Base-by-base conservation (phyloP, 1,139 yeast species). In the Diutina mesorugosa region DNA sequence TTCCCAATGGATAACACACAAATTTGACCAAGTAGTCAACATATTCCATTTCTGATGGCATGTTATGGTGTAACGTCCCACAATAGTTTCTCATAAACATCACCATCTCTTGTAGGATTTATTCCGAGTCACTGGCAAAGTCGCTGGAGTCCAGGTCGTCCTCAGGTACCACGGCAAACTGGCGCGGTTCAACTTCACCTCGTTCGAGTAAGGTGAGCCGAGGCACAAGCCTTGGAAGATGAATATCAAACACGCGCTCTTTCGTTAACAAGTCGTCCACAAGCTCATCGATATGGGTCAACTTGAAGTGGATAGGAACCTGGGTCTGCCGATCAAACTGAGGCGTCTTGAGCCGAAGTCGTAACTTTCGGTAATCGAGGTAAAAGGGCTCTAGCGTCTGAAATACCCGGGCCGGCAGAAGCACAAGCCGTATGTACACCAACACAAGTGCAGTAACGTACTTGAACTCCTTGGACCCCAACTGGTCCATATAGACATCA, bases 391-490 rank as follows among this genome's bases (percentile, higher is more conserved):
- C 53, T 9, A 50, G 21, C 10, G 32, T 8, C 12, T 59, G 58
- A 66, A 81, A 85, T 0, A 84, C 75, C 6, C 76, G 74, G 6
- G 66, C 72, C 4, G 81, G 69, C 4, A 73, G 64, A 60, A 68
- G 73, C 1, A 78, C 76, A 55, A 87, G 63, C 51, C 95, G 72
- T 5, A 80, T 69, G 64, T 84, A 85, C 30, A 84, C 64, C 45
- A 87, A 78, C 2, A 82, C 78, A 59, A 86, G 63, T 0, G 86
- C 86, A 0, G 85, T 78, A 56, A 87, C 68, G 64, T 87, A 87
- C 68, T 87, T 86, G 73, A 85, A 86, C 60, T 82, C 80, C 45
- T 72, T 71, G 58, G 62, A 64, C 16, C 67, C 70, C 59, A 64
- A 58, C 62, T 85, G 88, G 10, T 66, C 65, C 38, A 85, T 69